phyloP scores from a whole-genome alignment of 768 basidiomycete species.

The Antrodiella citrinella region DNA sequence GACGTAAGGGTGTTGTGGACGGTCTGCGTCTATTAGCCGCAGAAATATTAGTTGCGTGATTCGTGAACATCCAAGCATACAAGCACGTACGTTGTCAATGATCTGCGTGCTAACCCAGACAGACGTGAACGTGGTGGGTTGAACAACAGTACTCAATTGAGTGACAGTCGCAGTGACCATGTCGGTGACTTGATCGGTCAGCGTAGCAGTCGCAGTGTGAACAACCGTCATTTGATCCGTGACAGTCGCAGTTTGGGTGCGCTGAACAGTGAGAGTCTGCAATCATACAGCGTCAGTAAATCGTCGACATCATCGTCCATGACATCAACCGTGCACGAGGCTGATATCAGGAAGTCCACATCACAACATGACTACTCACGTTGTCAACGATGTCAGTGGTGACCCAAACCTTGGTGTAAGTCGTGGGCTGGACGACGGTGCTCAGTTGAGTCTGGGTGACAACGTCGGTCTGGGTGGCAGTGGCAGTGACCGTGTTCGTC shows the following conservation, averaged over 20 bases:
- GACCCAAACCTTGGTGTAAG: constrained; percentile 44
- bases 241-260: constrained; percentile 30
- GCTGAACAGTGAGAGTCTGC: constrained; percentile 49
- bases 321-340: constrained; percentile 3
- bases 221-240: constrained; percentile 27
- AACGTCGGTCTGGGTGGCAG: constrained; percentile 46
- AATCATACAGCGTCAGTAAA: background rate
- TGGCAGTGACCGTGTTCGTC: constrained; percentile 24
- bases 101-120: constrained; percentile 48
- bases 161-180: constrained; percentile 25
- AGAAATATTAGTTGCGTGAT: too few species aligned
- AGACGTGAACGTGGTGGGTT: constrained; percentile 53
- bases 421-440: constrained; percentile 50
- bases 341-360: constrained; percentile 1
- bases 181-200: constrained; percentile 36
- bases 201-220: constrained; percentile 44
- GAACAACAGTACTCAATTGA: constrained; percentile 36
- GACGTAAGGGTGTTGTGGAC: constrained; percentile 48
- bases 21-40: constrained; percentile 56
- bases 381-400: constrained; percentile 52
- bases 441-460: constrained; percentile 46
- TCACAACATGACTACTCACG: constrained; percentile 28
- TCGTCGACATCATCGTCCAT: background rate
- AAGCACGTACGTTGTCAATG: constrained; percentile 47
- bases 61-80: background rate